Percentiles rank a stretch among this genome's conserved stretches.
Conservation (phyloP, 345 rosid genomes). For the Mallotus nudiflorus region DNA sequence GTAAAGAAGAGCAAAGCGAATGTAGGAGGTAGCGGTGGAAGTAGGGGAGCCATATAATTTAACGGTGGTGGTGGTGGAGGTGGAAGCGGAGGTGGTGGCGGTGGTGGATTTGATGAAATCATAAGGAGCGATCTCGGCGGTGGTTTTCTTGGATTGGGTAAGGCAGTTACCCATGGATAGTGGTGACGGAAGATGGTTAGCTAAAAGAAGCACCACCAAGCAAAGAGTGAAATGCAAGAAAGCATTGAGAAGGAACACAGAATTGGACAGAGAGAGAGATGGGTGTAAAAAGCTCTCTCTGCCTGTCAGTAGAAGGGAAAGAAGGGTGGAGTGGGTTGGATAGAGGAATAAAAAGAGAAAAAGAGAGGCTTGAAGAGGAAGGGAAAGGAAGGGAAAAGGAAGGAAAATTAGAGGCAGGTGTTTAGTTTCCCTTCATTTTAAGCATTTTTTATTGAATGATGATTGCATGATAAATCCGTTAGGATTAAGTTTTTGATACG, state of each 20-base stretch:
- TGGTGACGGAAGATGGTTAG: no score
- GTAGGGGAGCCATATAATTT: constrained; percentile 37
- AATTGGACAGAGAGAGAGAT: background rate
- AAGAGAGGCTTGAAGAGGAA: constrained; percentile 1
- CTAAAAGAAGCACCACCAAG: background rate
- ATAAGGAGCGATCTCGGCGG: constrained; percentile 52
- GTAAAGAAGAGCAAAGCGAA: constrained; percentile 58
- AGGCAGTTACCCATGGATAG: constrained; percentile 61
- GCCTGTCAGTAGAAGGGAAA: background rate
- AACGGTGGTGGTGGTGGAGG: constrained; percentile 28
- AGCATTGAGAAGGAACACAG: background rate
- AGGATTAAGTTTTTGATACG: no score
- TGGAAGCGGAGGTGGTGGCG: constrained; percentile 22
- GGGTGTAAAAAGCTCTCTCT: background rate
- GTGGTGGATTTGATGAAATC: constrained; percentile 35
- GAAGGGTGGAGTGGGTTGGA: background rate
- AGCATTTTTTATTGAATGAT: no score
- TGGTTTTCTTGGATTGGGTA: constrained; percentile 32
- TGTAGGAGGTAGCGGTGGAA: constrained; percentile 30
- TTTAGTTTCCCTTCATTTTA: no score
- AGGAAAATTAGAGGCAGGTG: background rate
- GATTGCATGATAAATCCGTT: no score
- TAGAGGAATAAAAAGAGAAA: background rate
- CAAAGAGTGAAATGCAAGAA: constrained; percentile 17
- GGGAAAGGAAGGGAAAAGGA: background rate